Base-by-base conservation (phyloP, 2,329 filamentous ascomycete species). In the Calonectria leucothoes region DNA sequence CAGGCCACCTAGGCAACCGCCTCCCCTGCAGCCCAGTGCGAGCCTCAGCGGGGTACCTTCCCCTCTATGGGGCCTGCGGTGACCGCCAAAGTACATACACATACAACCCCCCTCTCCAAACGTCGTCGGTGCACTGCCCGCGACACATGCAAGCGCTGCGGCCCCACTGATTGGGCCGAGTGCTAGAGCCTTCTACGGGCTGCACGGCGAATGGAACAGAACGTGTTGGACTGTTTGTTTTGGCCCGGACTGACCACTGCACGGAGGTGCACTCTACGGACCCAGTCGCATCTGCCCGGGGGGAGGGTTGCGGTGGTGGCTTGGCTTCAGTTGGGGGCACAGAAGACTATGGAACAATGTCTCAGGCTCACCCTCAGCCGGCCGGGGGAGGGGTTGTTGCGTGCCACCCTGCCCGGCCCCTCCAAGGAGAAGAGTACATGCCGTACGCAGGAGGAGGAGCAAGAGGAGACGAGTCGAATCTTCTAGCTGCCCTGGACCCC, bases 101-200 rank as follows among this genome's bases (percentile, higher is more conserved):
- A n/a, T n/a, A n/a, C 55, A 61, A 39, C 55, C 27, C 27, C 39
- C 39, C 64, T 6, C 39, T 29, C 57, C 66, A 61, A 64, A 63
- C 45, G 25, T 51, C 59, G 42, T 29, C 48, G 35, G 68, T 57
- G 68, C 69, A 63, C 69, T 49, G 63, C 69, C 49, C 39, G 45
- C 67, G 31, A 49, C 63, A 29, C 67, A 69, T 61, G 51, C 68
- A 69, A 63, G 51, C 66, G 71, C 66, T 52, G 51, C 27, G 29
- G 48, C 71, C 64, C 59, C 37, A 73, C 37, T 73, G 78, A 79
- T 80, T 80, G 78, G 78, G 52, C 29, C 57, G n/a, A 68, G 48
- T 79, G 69, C 79, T 75, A 77, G 75, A 80, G 72, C 48, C 72
- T 80, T 79, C 75, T 76, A 80, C 66, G 73, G 67, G 61, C 42